phyloP scores from a whole-genome alignment of 2,329 filamentous ascomycete species.

The Aspergillus sp. region DNA sequence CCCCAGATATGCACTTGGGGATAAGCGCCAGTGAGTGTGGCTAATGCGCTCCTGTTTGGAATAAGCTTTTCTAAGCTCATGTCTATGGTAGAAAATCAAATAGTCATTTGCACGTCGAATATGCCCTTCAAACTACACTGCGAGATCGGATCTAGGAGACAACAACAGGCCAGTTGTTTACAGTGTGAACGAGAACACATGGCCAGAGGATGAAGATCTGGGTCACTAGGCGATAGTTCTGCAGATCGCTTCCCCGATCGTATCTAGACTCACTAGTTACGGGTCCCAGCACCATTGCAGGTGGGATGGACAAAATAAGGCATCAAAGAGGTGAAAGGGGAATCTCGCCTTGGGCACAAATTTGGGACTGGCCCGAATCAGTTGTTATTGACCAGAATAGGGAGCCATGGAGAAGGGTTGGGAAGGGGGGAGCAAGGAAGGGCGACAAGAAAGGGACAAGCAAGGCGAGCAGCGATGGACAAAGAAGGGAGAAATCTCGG shows the following conservation, averaged over 20 bases:
- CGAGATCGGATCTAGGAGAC: background rate
- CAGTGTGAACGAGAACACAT: background rate
- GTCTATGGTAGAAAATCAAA: background rate
- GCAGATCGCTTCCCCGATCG: constrained; percentile 17
- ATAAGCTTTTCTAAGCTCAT: constrained; percentile 6
- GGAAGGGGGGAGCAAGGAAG: background rate
- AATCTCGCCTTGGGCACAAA: background rate
- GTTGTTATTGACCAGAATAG: background rate
- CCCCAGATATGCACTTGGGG: background rate
- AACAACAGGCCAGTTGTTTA: background rate
- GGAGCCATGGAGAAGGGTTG: background rate
- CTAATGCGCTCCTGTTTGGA: background rate
- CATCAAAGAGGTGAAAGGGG: background rate
- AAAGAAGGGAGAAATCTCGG: constrained; percentile 1
- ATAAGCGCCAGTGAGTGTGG: background rate
- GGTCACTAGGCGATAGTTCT: constrained; percentile 17
- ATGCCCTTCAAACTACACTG: background rate
- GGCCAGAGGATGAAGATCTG: constrained; percentile 4
- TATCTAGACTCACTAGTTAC: constrained; percentile 7
- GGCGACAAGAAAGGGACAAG: constrained; percentile 1
- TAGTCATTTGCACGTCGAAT: background rate
- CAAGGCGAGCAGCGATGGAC: constrained; percentile 2
- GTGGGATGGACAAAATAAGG: background rate
- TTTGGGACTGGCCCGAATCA: background rate
- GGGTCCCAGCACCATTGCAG: background rate